These are phyloP conservation scores for Erythrobasidium yunnanense DNA, from an alignment of 768 basidiomycete species.

Conservation along the genomic window DNA sequence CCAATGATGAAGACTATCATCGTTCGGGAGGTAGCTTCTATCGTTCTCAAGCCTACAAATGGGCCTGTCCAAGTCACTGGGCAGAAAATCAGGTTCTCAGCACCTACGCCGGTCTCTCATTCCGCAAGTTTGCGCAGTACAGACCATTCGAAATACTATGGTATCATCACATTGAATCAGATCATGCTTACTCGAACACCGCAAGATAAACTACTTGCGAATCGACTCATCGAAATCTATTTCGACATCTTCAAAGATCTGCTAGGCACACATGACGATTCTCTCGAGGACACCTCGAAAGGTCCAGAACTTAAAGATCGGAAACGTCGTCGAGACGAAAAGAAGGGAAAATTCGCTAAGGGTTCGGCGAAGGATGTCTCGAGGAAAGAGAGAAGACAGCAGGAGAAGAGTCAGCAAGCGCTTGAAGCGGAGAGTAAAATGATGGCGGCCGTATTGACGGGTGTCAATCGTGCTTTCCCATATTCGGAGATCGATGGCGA, in stretches of 20 bases:
- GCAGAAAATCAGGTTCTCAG: no score
- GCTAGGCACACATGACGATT: constrained; percentile 49
- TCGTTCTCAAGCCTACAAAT: constrained; percentile 65
- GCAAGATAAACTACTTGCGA: constrained; percentile 52
- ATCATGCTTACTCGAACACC: constrained; percentile 61
- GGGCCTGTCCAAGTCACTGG: no score
- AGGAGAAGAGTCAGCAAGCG: constrained; percentile 47
- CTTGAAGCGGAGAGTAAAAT: constrained; percentile 71
- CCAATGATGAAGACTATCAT: constrained; percentile 85
- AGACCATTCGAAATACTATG: constrained; percentile 77
- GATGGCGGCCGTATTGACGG: constrained; percentile 79
- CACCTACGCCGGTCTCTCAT: constrained; percentile 23
- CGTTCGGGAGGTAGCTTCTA: constrained; percentile 69
- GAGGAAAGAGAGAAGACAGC: constrained; percentile 38
- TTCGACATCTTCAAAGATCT: constrained; percentile 88
- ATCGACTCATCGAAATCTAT: constrained; percentile 73
- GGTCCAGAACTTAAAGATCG: constrained; percentile 35
- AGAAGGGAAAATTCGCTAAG: constrained; percentile 35
- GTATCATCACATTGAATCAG: constrained; percentile 88
- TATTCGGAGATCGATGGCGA: constrained; percentile 71
- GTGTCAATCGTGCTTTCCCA: constrained; percentile 87
- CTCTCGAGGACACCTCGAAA: constrained; percentile 36
- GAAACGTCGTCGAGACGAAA: constrained; percentile 34
- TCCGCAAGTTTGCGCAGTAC: constrained; percentile 30
- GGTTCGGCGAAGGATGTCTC: constrained; percentile 42